Percentiles rank a stretch among this genome's conserved stretches.
Evolutionary conservation across 768 basidiomycete genomes (phyloP).

Genomic region (Suillus plorans): DNA sequence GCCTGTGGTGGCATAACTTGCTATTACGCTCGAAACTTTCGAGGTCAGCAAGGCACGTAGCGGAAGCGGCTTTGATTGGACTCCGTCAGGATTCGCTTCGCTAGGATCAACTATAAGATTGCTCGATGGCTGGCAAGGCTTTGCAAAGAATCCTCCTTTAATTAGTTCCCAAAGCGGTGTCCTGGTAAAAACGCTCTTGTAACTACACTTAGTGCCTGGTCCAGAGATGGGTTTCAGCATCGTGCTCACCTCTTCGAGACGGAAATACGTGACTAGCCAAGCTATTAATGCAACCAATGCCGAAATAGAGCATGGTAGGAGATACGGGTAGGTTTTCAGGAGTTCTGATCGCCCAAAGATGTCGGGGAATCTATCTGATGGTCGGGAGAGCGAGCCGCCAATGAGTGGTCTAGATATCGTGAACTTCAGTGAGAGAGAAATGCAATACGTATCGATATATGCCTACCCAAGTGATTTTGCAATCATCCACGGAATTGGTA

Average conservation of each 20-base stretch:
- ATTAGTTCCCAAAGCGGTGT: background rate
- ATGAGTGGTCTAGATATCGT: too few species aligned
- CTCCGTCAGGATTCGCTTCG: background rate
- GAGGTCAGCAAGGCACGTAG: conserved; percentile 50
- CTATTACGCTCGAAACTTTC: conserved; percentile 54
- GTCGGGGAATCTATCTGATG: too few species aligned
- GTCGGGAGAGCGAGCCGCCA: too few species aligned
- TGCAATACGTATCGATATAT: too few species aligned
- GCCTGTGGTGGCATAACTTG: conserved; percentile 61
- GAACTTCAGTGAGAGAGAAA: too few species aligned
- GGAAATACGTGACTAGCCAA: conserved; percentile 48
- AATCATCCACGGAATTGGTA: too few species aligned
- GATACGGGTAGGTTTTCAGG: too few species aligned
- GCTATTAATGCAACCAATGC: conserved; percentile 45
- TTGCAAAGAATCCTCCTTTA: background rate
- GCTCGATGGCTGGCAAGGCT: background rate
- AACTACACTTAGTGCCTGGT: background rate
- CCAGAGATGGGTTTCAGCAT: background rate
- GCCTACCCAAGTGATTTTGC: too few species aligned
- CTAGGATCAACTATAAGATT: background rate
- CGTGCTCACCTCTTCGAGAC: conserved; percentile 51
- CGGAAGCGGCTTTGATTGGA: conserved; percentile 34
- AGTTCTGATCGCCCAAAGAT: too few species aligned
- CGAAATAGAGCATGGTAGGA: too few species aligned
- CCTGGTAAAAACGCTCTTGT: background rate